A percentile compares a stretch with the other conserved stretches of the same genome.
phyloP scores from a whole-genome alignment of 2,329 filamentous ascomycete species.

The Exophiala oligosperma region DNA sequence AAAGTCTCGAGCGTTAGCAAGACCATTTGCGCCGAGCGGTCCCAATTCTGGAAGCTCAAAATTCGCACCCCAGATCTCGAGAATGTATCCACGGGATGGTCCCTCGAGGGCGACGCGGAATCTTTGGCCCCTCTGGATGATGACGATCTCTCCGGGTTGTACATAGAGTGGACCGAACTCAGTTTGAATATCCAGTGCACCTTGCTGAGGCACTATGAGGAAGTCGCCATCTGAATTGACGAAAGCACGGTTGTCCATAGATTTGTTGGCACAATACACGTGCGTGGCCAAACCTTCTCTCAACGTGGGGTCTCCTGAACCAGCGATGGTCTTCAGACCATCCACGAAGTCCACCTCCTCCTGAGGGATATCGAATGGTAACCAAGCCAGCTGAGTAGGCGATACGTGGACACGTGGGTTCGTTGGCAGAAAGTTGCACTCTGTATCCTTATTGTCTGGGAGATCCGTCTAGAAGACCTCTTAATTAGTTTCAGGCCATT shows the following conservation, averaged over 20 bases:
- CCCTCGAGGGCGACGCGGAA: conserved; percentile 61
- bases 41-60: conserved; percentile 67
- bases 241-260: conserved; percentile 58
- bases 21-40: conserved; percentile 64
- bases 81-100: conserved; percentile 58
- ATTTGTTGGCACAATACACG: conserved; percentile 57
- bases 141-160: conserved; percentile 64
- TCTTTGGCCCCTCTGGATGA: conserved; percentile 64
- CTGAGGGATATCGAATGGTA: conserved; percentile 55
- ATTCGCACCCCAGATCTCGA: conserved; percentile 65
- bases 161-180: conserved; percentile 65
- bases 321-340: conserved; percentile 55
- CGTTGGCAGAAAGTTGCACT: neutral
- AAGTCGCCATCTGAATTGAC: conserved; percentile 66
- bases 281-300: conserved; percentile 57
- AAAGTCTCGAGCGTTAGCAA: conserved; percentile 67
- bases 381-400: conserved; percentile 48
- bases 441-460: no score
- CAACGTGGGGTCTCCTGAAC: conserved; percentile 57
- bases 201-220: conserved; percentile 65
- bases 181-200: conserved; percentile 65
- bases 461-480: no score
- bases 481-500: no score
- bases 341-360: conserved; percentile 58
- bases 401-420: neutral